A percentile compares a stretch with the other conserved stretches of the same genome.
Conservation (phyloP, 108 stramenopile species). For the Ochromonas danica region DNA sequence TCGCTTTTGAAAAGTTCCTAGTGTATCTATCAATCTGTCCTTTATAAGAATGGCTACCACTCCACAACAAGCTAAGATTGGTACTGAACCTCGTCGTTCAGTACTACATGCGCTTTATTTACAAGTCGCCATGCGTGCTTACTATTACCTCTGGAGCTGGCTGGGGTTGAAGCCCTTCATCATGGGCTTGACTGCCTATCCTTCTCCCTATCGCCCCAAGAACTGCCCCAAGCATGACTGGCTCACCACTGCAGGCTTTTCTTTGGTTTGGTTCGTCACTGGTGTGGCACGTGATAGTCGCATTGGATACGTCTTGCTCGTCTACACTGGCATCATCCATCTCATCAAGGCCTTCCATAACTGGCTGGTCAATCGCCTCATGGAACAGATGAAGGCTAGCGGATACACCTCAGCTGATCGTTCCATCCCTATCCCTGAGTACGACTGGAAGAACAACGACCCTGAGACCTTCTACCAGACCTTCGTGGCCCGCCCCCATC, state of each 20-base stretch:
- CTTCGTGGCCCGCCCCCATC: neutral
- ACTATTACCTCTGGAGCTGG: neutral
- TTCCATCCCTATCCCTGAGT: conserved; percentile 5
- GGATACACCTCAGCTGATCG: neutral
- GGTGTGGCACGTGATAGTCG: neutral
- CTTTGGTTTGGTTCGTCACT: conserved; percentile 7
- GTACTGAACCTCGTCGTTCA: too few relatives aligned
- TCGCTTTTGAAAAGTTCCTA: too few relatives aligned
- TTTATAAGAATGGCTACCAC: too few relatives aligned
- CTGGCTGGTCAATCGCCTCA: neutral
- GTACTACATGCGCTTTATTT: neutral
- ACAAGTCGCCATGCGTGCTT: neutral
- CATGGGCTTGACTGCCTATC: neutral
- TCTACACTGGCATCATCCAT: neutral
- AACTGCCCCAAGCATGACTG: conserved; percentile 2
- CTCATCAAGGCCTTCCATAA: neutral
- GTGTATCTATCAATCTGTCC: too few relatives aligned
- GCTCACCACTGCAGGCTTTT: neutral
- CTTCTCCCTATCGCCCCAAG: neutral
- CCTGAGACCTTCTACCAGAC: conserved; percentile 2
- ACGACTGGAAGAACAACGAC: neutral
- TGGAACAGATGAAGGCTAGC: neutral
- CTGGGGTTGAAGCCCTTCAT: neutral
- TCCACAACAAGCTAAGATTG: too few relatives aligned
- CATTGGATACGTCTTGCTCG: neutral